Conservation (phyloP, 1,139 yeast species). For the Yamadazyma oceani region DNA sequence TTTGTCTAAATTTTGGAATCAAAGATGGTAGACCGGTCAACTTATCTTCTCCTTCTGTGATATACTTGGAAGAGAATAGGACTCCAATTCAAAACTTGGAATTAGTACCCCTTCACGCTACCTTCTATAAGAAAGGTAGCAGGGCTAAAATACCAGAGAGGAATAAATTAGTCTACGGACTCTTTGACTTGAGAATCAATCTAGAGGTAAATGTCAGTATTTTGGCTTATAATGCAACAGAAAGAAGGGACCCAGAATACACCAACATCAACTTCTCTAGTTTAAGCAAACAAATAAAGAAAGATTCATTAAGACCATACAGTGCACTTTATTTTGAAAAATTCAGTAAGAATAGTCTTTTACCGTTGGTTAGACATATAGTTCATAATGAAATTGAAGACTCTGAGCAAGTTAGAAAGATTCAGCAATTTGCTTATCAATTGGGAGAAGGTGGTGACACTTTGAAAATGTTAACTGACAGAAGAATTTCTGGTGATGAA, state of each 20-base stretch:
- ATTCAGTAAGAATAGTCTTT: conserved; percentile 13
- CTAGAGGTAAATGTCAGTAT: conserved; percentile 12
- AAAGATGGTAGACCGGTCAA: conserved; percentile 35
- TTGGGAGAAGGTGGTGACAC: conserved; percentile 26
- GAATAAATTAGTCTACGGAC: conserved; percentile 7
- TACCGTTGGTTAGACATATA: conserved; percentile 11
- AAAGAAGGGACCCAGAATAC: conserved; percentile 4
- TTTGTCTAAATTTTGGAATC: conserved; percentile 45
- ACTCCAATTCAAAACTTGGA: conserved; percentile 13
- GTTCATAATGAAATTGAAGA: conserved; percentile 1
- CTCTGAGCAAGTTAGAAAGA: conserved; percentile 16
- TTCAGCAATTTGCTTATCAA: conserved; percentile 32
- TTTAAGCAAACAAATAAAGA: conserved; percentile 4
- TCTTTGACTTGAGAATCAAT: conserved; percentile 15
- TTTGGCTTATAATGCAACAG: conserved; percentile 7
- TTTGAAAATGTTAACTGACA: conserved; percentile 6
- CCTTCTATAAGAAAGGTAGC: conserved; percentile 7
- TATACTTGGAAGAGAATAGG: conserved; percentile 13
- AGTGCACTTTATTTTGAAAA: conserved; percentile 11
- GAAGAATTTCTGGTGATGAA: conserved; percentile 3
- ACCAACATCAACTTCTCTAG: conserved; percentile 9
- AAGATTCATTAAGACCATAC: conserved; percentile 8
- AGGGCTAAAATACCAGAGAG: background rate
- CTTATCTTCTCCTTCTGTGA: conserved; percentile 17
- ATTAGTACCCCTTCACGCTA: conserved; percentile 11